Evolutionary conservation across 495 filamentous ascomycete genomes (phyloP), one percentile per base, ranked within the genome.

Genomic region (Penicillium verhagenii): DNA sequence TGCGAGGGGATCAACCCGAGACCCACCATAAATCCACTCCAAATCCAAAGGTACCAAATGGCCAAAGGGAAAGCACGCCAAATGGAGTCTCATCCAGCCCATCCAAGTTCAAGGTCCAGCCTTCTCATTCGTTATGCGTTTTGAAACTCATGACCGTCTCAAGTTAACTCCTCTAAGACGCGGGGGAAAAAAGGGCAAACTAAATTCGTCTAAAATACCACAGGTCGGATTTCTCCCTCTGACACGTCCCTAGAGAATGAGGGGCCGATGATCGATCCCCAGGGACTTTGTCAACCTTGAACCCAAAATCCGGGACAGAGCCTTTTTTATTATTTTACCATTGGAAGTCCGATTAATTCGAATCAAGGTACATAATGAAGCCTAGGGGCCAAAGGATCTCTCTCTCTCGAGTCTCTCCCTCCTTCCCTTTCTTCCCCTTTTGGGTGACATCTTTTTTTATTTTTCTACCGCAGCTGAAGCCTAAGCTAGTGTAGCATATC

Each of bases 121-220:
- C 56, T 60, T 51, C 44, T 31, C 39, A 46, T 35, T 42, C 49
- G 29, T 19, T 31, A 48, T 47, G 31, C 50, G n/a, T n/a, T 45
- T 47, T 65, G 64, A 67, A 65, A 67, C 64, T 58, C 50, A 42
- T 57, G 63, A 58, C 55, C 58, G 64, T 64, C 64, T 64, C 64
- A 64, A 16, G 20, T 57, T 33, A 24, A n/a, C 39, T 57, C 59
- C 52, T 37, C 45, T 39, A 45, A 59, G 61, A 62, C 61, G 60
- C 60, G 56, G 63, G 59, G 63, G 57, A 37, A 47, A 43, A n/a
- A n/a, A n/a, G n/a, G n/a, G 4, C 35, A 21, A 39, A 16, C 19
- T 40, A 35, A 8, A 43, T 43, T 20, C 19, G 8, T 20, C 16
- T n/a, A 20, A 46, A 28, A 55, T 54, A 43, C 60, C 56, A n/a